Evolutionary conservation across 1,284 basidiomycete species (phyloP).

Genomic region (Exobasidium cylindrosporum): DNA sequence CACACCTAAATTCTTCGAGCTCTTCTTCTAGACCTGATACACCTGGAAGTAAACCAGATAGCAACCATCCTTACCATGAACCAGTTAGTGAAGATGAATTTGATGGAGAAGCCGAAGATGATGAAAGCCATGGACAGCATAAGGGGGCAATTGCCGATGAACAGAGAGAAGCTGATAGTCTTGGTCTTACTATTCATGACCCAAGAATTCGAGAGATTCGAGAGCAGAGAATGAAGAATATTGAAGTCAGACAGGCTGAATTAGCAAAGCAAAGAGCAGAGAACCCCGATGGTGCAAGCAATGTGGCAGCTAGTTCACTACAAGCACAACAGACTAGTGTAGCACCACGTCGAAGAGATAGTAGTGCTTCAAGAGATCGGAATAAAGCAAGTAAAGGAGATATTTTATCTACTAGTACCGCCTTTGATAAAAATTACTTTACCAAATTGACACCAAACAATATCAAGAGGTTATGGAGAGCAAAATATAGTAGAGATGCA

Average conservation of each 20-base stretch:
- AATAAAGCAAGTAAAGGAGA: slow-evolving; percentile 22
- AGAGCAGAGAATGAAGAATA: slow-evolving; percentile 51
- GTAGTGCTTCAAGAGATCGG: background rate
- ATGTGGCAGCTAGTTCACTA: slow-evolving; percentile 27
- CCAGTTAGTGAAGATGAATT: slow-evolving; percentile 54
- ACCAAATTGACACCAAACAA: slow-evolving; percentile 51
- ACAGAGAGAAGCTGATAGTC: slow-evolving; percentile 42
- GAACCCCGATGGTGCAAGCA: slow-evolving; percentile 32
- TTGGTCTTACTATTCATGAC: slow-evolving; percentile 48
- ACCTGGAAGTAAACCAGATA: slow-evolving; percentile 19
- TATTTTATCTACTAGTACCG: slow-evolving; percentile 48
- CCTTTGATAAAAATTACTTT: slow-evolving; percentile 51
- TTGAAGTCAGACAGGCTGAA: slow-evolving; percentile 43
- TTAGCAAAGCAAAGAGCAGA: slow-evolving; percentile 40
- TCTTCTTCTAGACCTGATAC: slow-evolving; percentile 40
- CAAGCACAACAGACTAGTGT: slow-evolving; percentile 18
- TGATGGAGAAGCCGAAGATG: slow-evolving; percentile 29
- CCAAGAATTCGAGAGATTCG: slow-evolving; percentile 47
- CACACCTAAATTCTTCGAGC: slow-evolving; percentile 15
- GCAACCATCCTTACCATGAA: slow-evolving; percentile 43
- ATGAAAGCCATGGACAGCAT: slow-evolving; percentile 32
- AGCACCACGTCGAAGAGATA: background rate
- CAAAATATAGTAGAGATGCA: slow-evolving; percentile 28
- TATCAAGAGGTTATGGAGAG: slow-evolving; percentile 47
- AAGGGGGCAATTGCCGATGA: slow-evolving; percentile 36